Base-by-base conservation (phyloP, 768 basidiomycete species). In the Boletus edulis region DNA sequence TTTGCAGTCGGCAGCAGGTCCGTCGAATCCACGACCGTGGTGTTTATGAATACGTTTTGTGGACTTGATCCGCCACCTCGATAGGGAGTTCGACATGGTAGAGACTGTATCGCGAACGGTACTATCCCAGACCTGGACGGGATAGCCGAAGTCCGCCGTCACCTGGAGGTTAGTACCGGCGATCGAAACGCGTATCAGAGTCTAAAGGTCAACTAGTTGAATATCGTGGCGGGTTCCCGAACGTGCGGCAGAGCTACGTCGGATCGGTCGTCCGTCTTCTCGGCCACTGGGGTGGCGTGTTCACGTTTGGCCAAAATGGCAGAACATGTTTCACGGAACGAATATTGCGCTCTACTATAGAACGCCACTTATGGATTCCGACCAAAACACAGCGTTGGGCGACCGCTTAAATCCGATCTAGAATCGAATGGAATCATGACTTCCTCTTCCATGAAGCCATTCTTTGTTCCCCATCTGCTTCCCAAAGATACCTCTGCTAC, bases 11-110 rank as follows among this genome's bases (percentile, higher is more conserved):
- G 45, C 15, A 54, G 37, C 46, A 47, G 13, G 22, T 34, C 46
- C 32, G 32, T 61, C 20, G 48, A 52, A 22, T 32, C 32, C 6
- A 61, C 61, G 15, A 3, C 1, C 12, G 32, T 32, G 45, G 24
- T 18, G 11, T 62, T 61, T 46, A 43, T 58, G 27, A 50, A 17
- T 27, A 51, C 60, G 5, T 53, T 61, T 12, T 12, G 41, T 61
- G 37, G 59, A 61, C 18, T 37, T 57, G 49, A 57, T 62, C 17
- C 45, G 46, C 10, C 12, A 46, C 22, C 18, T 61, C 6, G 59
- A 61, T 22, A 15, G 12, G 10, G 37, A 57, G 32, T 62, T 57
- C 24, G 49, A 62, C 12, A 37, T 61, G 20, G 38, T 62, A 5
- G 51, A 62, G 51, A 62, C n/a, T 61, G 20, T 20, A 20, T 20